Conservation (phyloP, 2,329 filamentous ascomycete genomes). For the Fusarium coicis region DNA sequence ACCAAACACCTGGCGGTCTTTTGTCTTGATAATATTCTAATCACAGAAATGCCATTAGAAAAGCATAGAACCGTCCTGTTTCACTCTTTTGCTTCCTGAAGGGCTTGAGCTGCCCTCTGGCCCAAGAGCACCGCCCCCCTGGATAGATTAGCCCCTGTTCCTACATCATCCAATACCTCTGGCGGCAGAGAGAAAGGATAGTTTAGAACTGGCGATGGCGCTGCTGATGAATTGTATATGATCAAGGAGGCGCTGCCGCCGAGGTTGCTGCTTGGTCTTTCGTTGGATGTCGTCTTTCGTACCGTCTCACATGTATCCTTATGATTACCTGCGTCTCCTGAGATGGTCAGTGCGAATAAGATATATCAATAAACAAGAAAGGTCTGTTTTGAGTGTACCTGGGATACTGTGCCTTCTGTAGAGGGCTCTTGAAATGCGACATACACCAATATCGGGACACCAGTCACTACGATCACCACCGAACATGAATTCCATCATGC, state of each 20-base stretch:
- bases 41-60: accelerated
- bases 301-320: too few relatives aligned
- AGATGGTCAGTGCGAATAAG: not conserved
- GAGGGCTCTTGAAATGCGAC: not conserved
- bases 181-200: accelerated
- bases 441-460: not conserved
- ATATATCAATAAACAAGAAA: accelerated
- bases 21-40: not conserved
- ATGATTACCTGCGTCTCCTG: too few relatives aligned
- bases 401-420: not conserved
- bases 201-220: accelerated
- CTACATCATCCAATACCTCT: not conserved
- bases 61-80: not conserved
- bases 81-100: not conserved
- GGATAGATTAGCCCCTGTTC: not conserved
- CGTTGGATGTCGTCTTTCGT: not conserved
- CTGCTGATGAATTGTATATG: too few relatives aligned
- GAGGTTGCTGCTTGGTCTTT: not conserved
- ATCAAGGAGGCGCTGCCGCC: not conserved
- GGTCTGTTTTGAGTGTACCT: not conserved
- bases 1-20: too few relatives aligned
- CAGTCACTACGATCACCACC: not conserved
- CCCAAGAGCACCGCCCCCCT: too few relatives aligned
- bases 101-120: not conserved
- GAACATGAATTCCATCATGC: not conserved